Base-by-base conservation (phyloP, 164 flowering plant genomes). In the Berberis thunbergii region DNA sequence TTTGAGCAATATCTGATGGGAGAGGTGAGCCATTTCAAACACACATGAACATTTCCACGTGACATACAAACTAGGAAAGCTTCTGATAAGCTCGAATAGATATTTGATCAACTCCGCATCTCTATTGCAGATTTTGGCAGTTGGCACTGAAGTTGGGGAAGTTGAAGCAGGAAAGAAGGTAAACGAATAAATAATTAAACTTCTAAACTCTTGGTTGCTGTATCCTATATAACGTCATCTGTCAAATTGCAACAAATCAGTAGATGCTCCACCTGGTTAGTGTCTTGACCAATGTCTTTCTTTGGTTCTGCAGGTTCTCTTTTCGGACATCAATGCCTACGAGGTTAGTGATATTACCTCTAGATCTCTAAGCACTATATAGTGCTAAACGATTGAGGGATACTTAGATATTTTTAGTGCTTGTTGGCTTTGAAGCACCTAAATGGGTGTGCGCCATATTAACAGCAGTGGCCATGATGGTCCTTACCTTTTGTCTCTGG, bases 131-230 rank as follows among this genome's bases (percentile, higher is more conserved):
- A 72, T 91, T 66, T 74, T 91, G 44, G 75, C 96, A 10, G 79
- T 89, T 72, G 99, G 99, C 63, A 58, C 83, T 56, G 97, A 91
- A 38, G 97, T 74, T 49, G 78, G 65, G 55, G 79, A 77, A 65
- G 80, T 91, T 59, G 84, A 83, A 64, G 70, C 90, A 61, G 97
- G 99, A 59, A 88, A 87, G 75, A 91, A 89, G 93, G 99, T 91
- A 64, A 49, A 70, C 6, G n/a, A 45, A 39, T 59, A 12, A 9
- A 26, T 26, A 26, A 26, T 26, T 26, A 26, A 26, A 26, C 26
- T 26, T 26, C 26, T 26, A 26, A 26, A 26, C 26, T 26, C 26
- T 26, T 26, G 26, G 26, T 26, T 26, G 26, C 26, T 26, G 26
- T 26, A 26, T 26, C 26, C 26, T 26, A 26, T 26, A 26, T 26